These are phyloP conservation scores for Boletus fagicola DNA, from an alignment of 768 basidiomycete genomes.

Conservation along the genomic window DNA sequence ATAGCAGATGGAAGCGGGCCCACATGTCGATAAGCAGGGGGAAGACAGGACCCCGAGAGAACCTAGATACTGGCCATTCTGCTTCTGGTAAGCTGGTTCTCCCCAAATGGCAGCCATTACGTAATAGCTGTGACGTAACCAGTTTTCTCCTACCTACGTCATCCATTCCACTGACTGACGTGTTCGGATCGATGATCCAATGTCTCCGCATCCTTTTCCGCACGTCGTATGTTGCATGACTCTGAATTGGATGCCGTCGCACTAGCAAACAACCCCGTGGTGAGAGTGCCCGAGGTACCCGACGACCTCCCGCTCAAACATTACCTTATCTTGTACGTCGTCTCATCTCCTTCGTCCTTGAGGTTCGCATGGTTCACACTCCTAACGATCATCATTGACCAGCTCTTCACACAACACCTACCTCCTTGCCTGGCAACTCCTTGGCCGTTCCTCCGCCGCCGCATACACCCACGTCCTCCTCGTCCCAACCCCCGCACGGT, in stretches of 20 bases:
- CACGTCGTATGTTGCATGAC: not conserved
- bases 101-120: too few relatives aligned
- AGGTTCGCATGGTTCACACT: not conserved
- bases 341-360: not conserved
- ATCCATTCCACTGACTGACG: too few relatives aligned
- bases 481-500: slow-evolving; percentile 42
- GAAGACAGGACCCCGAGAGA: not conserved
- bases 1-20: not conserved
- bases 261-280: slow-evolving; percentile 38
- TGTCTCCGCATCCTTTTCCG: not conserved
- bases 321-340: slow-evolving; percentile 53
- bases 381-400: not conserved
- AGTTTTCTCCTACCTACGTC: too few relatives aligned
- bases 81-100: too few relatives aligned
- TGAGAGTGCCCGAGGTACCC: slow-evolving; percentile 35
- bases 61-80: too few relatives aligned
- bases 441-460: slow-evolving; percentile 51
- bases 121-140: too few relatives aligned
- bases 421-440: slow-evolving; percentile 53
- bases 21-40: not conserved
- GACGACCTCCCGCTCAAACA: slow-evolving; percentile 49
- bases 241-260: not conserved
- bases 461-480: slow-evolving; percentile 55
- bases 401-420: slow-evolving; percentile 69
- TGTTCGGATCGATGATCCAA: not conserved